Evolutionary conservation across 192 early-diverging fungal genomes (phyloP).

Genomic region (Coemansia sp.): DNA sequence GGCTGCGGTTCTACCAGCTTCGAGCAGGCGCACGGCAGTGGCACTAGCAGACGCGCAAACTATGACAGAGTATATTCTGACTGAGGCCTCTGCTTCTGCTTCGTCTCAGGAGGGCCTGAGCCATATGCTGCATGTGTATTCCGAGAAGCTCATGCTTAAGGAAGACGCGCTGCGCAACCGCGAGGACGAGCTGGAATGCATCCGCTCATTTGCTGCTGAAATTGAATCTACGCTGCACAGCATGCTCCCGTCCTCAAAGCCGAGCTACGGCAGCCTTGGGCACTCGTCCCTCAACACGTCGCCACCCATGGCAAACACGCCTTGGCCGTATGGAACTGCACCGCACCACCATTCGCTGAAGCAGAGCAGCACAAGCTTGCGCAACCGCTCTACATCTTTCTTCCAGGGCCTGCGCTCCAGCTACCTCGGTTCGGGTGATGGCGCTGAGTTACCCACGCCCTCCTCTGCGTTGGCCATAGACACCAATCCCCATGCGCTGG

Average conservation of each 20-base stretch:
- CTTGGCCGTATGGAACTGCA: neutral
- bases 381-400: conserved; percentile 43
- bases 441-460: conserved; percentile 12
- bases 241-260: conserved; percentile 9
- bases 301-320: neutral
- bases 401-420: conserved; percentile 39
- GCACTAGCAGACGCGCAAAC: conserved; percentile 21
- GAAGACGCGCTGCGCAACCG: conserved; percentile 46
- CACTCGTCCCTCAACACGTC: conserved; percentile 7
- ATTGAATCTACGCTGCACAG: conserved; percentile 14
- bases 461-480: conserved; percentile 6
- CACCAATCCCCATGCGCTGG: conserved; percentile 5
- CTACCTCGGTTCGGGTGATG: conserved; percentile 14
- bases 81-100: neutral
- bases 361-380: conserved; percentile 5
- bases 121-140: conserved; percentile 42
- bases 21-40: neutral
- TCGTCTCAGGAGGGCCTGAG: conserved; percentile 11
- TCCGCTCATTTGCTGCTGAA: conserved; percentile 8
- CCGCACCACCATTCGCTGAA: neutral
- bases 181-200: conserved; percentile 45
- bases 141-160: conserved; percentile 44
- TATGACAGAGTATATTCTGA: conserved; percentile 12
- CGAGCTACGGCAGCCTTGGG: conserved; percentile 1
- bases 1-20: neutral